Evolutionary conservation across 441 rosid genomes (phyloP), one percentile per base, ranked within the genome.

Genomic region (Manihot esculenta): DNA sequence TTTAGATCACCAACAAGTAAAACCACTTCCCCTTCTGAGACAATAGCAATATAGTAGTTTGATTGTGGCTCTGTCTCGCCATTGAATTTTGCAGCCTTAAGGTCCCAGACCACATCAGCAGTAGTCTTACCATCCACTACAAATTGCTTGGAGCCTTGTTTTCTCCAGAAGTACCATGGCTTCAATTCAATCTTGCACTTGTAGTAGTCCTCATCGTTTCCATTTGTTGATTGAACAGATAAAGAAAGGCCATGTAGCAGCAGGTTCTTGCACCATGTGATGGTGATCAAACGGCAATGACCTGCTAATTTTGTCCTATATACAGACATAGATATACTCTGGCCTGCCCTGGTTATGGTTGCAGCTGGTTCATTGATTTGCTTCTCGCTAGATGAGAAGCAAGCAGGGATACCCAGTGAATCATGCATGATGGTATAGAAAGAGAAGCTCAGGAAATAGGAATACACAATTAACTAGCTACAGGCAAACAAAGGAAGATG

Each of bases 131-230:
- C 92, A 21, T 87, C 94, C 0, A 89, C 82, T 11, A 44, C 49
- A 47, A 94, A 90, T 24, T 83, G 82, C 73, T 90, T 92, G 45
- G 84, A 85, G 0, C 97, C 99, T 78, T 92, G 93, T 84, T 92
- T 92, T 77, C 90, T 88, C 97, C 97, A 92, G 70, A 92, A 94
- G 70, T 80, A 84, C 99, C 97, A 92, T 18, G 94, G 96, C 84
- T 90, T 94, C 44, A 90, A 82, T 71, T 94, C 97, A 30, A 90
- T 80, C 69, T 90, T 94, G 84, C 95, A 92, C 33, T 78, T 80
- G 42, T 85, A 77, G 4, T 30, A 30, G 24, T 79, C 81, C n/a
- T 86, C 84, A 13, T 81, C 78, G 26, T 35, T 35, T 6, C 86
- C 84, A 6, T 76, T 53, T 18, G 83, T 69, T 24, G 88, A 82